A percentile compares a stretch with the other conserved stretches of the same genome.
These are phyloP conservation scores for Jacaranda mimosifolia DNA, from an alignment of 257 asterid genomes.

Conservation along the genomic window DNA sequence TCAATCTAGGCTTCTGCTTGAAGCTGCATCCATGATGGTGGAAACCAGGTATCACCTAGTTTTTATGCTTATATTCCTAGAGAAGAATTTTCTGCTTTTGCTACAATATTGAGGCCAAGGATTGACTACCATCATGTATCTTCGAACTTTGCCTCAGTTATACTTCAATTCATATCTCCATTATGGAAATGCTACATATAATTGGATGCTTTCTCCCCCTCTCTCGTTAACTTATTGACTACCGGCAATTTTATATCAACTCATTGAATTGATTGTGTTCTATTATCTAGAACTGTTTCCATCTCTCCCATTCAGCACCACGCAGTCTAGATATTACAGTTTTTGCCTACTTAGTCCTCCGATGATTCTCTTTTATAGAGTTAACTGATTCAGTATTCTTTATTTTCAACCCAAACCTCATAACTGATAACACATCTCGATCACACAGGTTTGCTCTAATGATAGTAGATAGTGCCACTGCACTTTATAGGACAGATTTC, in stretches of 20 bases:
- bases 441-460: conserved; percentile 84
- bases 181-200: too few relatives aligned
- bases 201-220: too few relatives aligned
- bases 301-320: not conserved
- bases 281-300: not conserved
- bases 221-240: too few relatives aligned
- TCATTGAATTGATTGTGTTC: too few relatives aligned
- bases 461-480: conserved; percentile 97
- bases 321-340: not conserved
- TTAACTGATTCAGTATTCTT: not conserved
- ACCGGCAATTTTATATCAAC: too few relatives aligned
- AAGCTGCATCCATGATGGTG: conserved; percentile 99
- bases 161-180: too few relatives aligned
- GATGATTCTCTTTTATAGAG: not conserved
- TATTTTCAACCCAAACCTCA: not conserved
- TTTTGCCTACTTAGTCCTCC: not conserved
- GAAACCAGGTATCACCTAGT: conserved; percentile 74
- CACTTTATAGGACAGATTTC: conserved; percentile 96
- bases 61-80: not conserved
- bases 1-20: conserved; percentile 94
- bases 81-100: not conserved
- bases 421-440: not conserved
- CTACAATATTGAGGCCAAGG: too few relatives aligned
- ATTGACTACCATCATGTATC: too few relatives aligned
- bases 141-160: too few relatives aligned